Evolutionary conservation across 257 asterid genomes (phyloP), one percentile per base, ranked within the genome.

Genomic region (Scutellaria minor): DNA sequence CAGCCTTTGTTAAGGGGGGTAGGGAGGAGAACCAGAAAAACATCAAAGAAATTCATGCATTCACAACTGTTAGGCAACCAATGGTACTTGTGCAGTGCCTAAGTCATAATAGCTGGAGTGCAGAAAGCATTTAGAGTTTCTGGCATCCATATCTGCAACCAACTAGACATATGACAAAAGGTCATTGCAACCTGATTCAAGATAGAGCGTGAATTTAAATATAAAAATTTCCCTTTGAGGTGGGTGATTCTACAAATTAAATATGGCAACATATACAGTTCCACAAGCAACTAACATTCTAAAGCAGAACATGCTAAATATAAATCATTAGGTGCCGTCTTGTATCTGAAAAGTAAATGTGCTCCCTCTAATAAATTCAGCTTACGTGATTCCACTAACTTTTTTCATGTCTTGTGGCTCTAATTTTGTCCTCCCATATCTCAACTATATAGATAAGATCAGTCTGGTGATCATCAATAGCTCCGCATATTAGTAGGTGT

Each of bases 61-160:
- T 48, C 48, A 41, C 13, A 50, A 22, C n/a, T 15, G 41, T 60
- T 31, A 47, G 18, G 53, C 53, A 14, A 50, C 7, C 9, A 6
- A 20, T 9, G 74, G 46, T 22, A 46, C 60, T 18, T 46, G 53
- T 64, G 72, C 51, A 50, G 18, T 55, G 39, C 31, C 45, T 24
- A 15, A 55, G 62, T 51, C 6, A 18, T 18, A 18, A 57, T 13
- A 56, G 42, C 39, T n/a, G 14, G 10, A 44, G 24, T 52, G 40
- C 73, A 75, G 55, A 58, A 12, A 15, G 48, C 73, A 64, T 54
- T 35, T 5, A 8, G 7, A 58, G 22, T 35, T 71, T 63, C 46
- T 50, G 31, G 42, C 27, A 6, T 62, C 44, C 55, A 10, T 22
- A 22, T 31, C 48, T 31, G 70, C 55, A 72, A 14, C 42, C 18